A percentile compares a stretch with the other conserved stretches of the same genome.
These are phyloP conservation scores for Sphaerulina vaccinii DNA, from an alignment of 2,329 filamentous ascomycete genomes.

Conservation along the genomic window DNA sequence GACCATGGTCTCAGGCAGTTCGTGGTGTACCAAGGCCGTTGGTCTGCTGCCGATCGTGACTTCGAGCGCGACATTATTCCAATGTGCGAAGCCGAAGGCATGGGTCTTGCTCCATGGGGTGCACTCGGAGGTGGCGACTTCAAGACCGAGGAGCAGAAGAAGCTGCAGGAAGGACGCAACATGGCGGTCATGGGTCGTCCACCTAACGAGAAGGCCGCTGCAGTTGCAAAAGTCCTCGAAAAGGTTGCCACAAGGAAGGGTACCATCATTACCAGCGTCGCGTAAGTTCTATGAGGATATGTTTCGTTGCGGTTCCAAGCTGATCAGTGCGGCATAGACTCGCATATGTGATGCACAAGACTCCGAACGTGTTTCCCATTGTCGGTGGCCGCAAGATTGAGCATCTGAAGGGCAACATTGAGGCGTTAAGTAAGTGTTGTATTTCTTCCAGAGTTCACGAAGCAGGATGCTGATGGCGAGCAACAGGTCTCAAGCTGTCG, in stretches of 20 bases:
- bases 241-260: constrained; percentile 58
- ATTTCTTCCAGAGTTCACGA: too few relatives aligned
- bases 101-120: constrained; percentile 56
- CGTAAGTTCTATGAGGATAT: constrained; percentile 36
- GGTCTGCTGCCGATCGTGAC: constrained; percentile 47
- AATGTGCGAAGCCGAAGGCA: constrained; percentile 63
- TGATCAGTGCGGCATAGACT: constrained; percentile 39
- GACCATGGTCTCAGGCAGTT: constrained; percentile 68
- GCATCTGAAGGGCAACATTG: constrained; percentile 68
- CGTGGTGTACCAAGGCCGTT: constrained; percentile 66
- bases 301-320: neutral
- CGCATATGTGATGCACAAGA: constrained; percentile 71
- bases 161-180: constrained; percentile 13
- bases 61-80: constrained; percentile 55
- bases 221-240: constrained; percentile 58
- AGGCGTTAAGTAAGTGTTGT: constrained; percentile 55
- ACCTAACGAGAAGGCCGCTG: constrained; percentile 4
- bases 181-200: neutral
- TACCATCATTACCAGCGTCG: constrained; percentile 31
- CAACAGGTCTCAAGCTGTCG: constrained; percentile 52
- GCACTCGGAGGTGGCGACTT: constrained; percentile 42
- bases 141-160: constrained; percentile 39
- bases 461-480: neutral
- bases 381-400: constrained; percentile 67
- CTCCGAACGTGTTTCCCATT: constrained; percentile 66